These are phyloP conservation scores for Ettlia oleoabundans DNA, from an alignment of 139 green algal genomes.

Conservation along the genomic window DNA sequence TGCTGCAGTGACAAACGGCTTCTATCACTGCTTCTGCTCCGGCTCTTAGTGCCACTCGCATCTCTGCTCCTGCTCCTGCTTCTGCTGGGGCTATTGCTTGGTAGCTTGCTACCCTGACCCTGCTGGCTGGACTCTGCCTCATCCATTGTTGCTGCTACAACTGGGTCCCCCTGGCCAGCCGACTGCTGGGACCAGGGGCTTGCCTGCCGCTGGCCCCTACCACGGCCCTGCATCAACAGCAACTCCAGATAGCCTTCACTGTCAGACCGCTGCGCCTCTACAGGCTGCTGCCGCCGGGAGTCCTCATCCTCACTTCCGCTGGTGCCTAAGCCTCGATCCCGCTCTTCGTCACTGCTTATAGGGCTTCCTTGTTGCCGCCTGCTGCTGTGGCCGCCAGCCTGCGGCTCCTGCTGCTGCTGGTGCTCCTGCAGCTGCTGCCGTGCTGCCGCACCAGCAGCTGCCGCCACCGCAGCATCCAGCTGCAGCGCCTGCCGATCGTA, in stretches of 20 bases:
- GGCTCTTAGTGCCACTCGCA: background rate
- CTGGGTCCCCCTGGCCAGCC: too few relatives aligned
- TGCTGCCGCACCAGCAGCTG: background rate
- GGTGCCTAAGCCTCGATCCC: too few relatives aligned
- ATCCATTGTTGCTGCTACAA: too few relatives aligned
- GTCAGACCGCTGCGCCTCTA: constrained; percentile 22
- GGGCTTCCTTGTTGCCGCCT: too few relatives aligned
- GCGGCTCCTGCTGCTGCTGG: background rate
- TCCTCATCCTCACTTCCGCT: background rate
- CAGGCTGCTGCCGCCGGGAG: background rate
- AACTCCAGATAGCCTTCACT: constrained; percentile 22
- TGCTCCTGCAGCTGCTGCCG: constrained; percentile 3
- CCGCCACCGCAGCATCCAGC: background rate
- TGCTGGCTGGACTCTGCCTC: too few relatives aligned
- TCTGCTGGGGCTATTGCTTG: background rate
- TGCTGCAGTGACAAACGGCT: background rate
- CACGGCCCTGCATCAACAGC: constrained; percentile 6
- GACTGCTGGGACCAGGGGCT: too few relatives aligned
- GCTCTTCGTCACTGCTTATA: too few relatives aligned
- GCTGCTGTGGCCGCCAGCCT: background rate
- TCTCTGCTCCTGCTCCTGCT: background rate
- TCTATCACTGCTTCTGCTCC: background rate
- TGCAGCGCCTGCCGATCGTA: constrained; percentile 14
- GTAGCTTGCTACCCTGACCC: too few relatives aligned
- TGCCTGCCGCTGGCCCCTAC: background rate